Base-by-base conservation (phyloP, 139 green algal species). In the Chlorella sp. region DNA sequence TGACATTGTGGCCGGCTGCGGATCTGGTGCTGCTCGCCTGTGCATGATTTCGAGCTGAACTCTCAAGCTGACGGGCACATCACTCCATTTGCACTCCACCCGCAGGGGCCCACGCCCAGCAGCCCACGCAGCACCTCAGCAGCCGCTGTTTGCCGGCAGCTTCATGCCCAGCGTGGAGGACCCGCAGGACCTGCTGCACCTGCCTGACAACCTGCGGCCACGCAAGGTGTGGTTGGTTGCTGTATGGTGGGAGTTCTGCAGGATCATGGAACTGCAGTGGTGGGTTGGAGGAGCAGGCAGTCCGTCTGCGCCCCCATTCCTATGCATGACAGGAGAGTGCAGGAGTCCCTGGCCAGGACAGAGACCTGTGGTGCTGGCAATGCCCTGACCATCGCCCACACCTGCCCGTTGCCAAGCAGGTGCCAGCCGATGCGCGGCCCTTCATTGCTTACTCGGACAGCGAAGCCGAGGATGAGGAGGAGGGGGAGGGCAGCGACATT, bases 111-210 rank as follows among this genome's bases (percentile, higher is more conserved):
- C 68, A 3, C 67, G 80, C 0, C 80, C 80, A 3, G 67, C 25
- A 32, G 51, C 36, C 11, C 76, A 82, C 39, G 60, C 44, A 17
- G 80, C 41, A 30, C 39, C 16, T 20, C 28, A 51, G 30, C 80
- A 85, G 80, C 64, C 69, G 23, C 23, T n/a, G 7, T 30, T 85
- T 28, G 67, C 80, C 2, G 80, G 80, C 80, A 85, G 80, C 80
- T 71, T 79, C 32, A n/a, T 69, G 20, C 80, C 80, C 13, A 56
- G 41, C 41, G 18, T 75, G 21, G 67, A 75, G 6, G 80, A 85
- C 67, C 68, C 67, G 3, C 80, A 85, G 67, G 44, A 85, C 32
- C 47, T 6, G 13, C 23, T 85, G 68, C 47, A 78, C 47, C 38
- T 78, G 3, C 80, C 80, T 0, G 32, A 32, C 34, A 4, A 79